phyloP scores from a whole-genome alignment of 305 asterid genomes.

The Solanum hybrid region DNA sequence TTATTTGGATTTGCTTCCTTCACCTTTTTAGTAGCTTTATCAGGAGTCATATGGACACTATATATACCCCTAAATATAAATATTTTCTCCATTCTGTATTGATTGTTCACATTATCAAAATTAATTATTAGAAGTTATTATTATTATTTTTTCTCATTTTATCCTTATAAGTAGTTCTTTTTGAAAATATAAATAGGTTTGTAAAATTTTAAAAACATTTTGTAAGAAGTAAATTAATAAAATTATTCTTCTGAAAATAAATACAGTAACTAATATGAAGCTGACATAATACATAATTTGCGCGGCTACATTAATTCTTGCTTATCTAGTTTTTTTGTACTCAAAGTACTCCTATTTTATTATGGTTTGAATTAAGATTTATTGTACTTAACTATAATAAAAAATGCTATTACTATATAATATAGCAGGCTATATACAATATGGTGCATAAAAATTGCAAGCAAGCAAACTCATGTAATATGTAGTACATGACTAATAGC shows the following conservation, averaged over 20 bases:
- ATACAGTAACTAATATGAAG: background rate
- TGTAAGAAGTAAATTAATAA: too few relatives aligned
- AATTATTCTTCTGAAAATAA: background rate
- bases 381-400: background rate
- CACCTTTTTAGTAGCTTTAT: background rate
- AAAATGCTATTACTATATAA: background rate
- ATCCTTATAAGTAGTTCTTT: background rate
- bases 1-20: background rate
- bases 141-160: too few relatives aligned
- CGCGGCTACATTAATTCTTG: background rate
- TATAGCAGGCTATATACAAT: background rate
- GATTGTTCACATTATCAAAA: too few relatives aligned
- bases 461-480: background rate
- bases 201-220: too few relatives aligned
- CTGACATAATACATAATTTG: background rate
- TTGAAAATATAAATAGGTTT: too few relatives aligned
- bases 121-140: too few relatives aligned
- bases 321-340: background rate
- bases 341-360: background rate
- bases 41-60: background rate
- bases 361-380: too few relatives aligned
- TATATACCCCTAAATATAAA: too few relatives aligned
- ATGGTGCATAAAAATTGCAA: background rate
- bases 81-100: background rate
- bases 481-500: background rate